Percentiles rank a stretch among this genome's conserved stretches.
Evolutionary conservation across 352 stramenopile species (phyloP).

Genomic region (Phytopythium montanum): DNA sequence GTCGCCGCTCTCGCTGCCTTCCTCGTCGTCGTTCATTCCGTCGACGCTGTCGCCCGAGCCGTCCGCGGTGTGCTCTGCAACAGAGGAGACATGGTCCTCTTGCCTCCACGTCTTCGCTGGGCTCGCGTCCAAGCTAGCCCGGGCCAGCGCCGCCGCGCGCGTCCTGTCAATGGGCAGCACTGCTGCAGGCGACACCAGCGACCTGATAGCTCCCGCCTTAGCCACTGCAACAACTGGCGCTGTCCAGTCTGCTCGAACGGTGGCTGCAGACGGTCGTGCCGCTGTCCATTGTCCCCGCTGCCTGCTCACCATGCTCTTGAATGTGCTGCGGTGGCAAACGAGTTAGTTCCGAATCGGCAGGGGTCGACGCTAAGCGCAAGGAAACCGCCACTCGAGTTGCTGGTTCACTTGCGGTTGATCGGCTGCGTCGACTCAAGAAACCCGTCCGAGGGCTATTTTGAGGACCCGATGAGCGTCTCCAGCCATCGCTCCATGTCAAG

Average conservation of each 20-base stretch:
- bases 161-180: background rate
- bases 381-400: background rate
- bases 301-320: constrained; percentile 25
- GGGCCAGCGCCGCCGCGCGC: background rate
- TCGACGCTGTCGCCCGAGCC: background rate
- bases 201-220: background rate
- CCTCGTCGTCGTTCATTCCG: background rate
- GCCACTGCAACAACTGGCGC: constrained; percentile 7
- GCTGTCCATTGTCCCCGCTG: background rate
- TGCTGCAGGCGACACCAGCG: background rate
- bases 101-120: background rate
- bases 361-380: background rate
- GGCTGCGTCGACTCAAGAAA: background rate
- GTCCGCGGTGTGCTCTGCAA: background rate
- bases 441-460: background rate
- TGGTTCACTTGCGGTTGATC: background rate
- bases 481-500: constrained; percentile 13
- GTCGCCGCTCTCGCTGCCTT: constrained; percentile 5
- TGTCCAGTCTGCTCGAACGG: background rate
- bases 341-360: background rate
- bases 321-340: background rate
- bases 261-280: background rate
- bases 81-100: background rate
- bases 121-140: background rate
- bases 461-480: background rate